These are phyloP conservation scores for Globisporangium apiculatum DNA, from an alignment of 352 stramenopile species.

Conservation along the genomic window DNA sequence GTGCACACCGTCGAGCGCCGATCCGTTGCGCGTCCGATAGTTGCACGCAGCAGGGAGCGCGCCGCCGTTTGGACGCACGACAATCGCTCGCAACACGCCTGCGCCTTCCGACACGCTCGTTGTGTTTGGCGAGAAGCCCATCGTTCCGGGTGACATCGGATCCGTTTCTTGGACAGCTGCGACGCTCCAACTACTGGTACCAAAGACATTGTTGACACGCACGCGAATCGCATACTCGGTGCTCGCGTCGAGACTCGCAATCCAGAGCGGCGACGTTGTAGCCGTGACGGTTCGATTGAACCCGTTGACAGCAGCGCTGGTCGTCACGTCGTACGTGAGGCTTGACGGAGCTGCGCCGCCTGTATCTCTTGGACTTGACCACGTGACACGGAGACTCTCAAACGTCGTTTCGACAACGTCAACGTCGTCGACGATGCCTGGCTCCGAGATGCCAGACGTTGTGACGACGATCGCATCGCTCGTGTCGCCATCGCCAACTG, in stretches of 20 bases:
- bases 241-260: slow-evolving; percentile 16
- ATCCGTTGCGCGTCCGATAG: slow-evolving; percentile 27
- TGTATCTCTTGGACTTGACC: slow-evolving; percentile 27
- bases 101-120: slow-evolving; percentile 22
- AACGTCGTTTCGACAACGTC: slow-evolving; percentile 13
- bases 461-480: slow-evolving; percentile 20
- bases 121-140: slow-evolving; percentile 19
- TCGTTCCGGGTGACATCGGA: slow-evolving; percentile 33
- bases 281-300: not conserved
- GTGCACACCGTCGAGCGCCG: slow-evolving; percentile 22
- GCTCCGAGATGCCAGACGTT: slow-evolving; percentile 17
- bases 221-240: slow-evolving; percentile 30
- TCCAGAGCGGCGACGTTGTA: slow-evolving; percentile 1
- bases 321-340: slow-evolving; percentile 22
- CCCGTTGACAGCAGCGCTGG: slow-evolving; percentile 4
- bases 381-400: slow-evolving; percentile 21
- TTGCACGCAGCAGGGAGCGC: slow-evolving; percentile 26
- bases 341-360: slow-evolving; percentile 19
- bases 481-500: slow-evolving; percentile 15
- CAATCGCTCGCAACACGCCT: slow-evolving; percentile 5
- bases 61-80: slow-evolving; percentile 28
- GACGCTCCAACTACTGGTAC: slow-evolving; percentile 23
- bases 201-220: slow-evolving; percentile 17
- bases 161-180: slow-evolving; percentile 28
- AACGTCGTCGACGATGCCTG: slow-evolving; percentile 17